Evolutionary conservation across 768 basidiomycete genomes (phyloP).

Genomic region (Collybiopsis luxurians): DNA sequence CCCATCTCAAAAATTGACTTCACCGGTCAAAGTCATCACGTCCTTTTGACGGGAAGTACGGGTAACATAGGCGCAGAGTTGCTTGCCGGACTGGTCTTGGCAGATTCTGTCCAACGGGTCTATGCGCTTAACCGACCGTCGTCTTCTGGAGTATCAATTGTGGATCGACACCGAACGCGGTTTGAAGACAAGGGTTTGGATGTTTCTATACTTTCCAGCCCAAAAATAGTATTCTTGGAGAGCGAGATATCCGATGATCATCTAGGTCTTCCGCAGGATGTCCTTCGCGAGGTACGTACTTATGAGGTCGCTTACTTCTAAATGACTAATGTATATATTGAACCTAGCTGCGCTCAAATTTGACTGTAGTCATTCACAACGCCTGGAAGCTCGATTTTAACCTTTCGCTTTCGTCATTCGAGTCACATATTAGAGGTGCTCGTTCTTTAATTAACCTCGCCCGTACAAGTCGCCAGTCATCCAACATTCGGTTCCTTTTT

Average conservation of each 20-base stretch:
- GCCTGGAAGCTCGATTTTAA: constrained; percentile 41
- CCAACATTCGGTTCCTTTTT: constrained; percentile 22
- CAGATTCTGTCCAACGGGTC: constrained; percentile 12
- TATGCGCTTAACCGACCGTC: constrained; percentile 21
- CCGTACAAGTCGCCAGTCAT: background rate
- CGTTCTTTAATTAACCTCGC: constrained; percentile 27
- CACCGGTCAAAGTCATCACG: background rate
- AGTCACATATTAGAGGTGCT: constrained; percentile 27
- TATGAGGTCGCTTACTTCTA: background rate
- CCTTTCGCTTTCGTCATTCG: constrained; percentile 29
- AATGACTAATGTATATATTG: too few species aligned
- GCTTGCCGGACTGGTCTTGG: constrained; percentile 16
- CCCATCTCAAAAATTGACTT: background rate
- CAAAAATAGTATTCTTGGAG: constrained; percentile 9
- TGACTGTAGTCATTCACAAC: constrained; percentile 27
- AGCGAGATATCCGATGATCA: constrained; percentile 15
- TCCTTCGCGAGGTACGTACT: constrained; percentile 17
- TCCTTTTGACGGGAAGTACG: constrained; percentile 31
- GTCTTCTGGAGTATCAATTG: background rate
- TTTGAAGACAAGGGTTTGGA: constrained; percentile 20
- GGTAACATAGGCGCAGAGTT: constrained; percentile 27
- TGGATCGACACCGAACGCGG: constrained; percentile 16
- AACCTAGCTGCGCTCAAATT: background rate
- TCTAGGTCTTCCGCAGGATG: constrained; percentile 10
- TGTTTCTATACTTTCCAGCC: constrained; percentile 12